phyloP scores from a whole-genome alignment of 2,329 filamentous ascomycete genomes.

The Arthrobotrys iridis region DNA sequence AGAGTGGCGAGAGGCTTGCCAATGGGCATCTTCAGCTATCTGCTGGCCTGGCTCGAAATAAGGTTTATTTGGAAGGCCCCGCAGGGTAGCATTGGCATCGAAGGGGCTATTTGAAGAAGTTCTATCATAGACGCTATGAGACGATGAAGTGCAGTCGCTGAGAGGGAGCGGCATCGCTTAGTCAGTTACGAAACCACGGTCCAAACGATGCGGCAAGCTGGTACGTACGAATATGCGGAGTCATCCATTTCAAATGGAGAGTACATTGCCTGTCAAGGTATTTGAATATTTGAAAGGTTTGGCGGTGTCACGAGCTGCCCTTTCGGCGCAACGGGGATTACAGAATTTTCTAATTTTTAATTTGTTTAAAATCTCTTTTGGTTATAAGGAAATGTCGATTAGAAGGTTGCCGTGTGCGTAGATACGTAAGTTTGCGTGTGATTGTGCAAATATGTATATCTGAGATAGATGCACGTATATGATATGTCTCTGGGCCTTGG shows the following conservation, averaged over 20 bases:
- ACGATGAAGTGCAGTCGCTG: constrained; percentile 46
- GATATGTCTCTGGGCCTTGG: no score
- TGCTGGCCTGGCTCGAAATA: constrained; percentile 39
- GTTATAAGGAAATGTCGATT: no score
- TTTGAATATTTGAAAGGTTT: no score
- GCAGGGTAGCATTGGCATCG: constrained; percentile 46
- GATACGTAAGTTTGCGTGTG: no score
- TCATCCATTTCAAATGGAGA: constrained; percentile 53
- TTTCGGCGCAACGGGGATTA: no score
- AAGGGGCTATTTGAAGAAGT: constrained; percentile 51
- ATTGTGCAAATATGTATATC: no score
- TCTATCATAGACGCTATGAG: constrained; percentile 48
- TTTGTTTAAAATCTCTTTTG: no score
- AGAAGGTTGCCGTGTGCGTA: no score
- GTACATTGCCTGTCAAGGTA: constrained; percentile 18
- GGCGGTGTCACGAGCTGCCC: no score
- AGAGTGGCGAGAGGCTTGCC: constrained; percentile 15
- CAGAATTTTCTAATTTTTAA: no score
- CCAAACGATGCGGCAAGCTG: neutral
- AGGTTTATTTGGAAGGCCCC: constrained; percentile 45
- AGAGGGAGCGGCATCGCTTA: neutral
- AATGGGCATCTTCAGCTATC: constrained; percentile 16
- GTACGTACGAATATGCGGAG: constrained; percentile 44
- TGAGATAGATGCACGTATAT: no score
- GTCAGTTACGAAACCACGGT: neutral